Base-by-base conservation (phyloP, 805 yeast species). In the Ascoidea rubescens region DNA sequence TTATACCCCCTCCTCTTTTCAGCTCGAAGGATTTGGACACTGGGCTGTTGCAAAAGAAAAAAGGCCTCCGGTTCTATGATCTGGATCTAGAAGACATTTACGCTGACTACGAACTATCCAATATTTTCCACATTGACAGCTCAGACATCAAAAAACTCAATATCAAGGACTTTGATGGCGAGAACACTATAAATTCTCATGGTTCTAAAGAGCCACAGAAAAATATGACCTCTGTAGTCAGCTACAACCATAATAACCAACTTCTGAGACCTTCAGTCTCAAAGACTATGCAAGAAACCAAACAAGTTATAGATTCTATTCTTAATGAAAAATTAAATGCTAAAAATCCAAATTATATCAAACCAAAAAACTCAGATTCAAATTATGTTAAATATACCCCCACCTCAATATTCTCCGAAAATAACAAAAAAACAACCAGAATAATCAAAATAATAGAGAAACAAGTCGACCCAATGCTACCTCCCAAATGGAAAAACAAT, bases 401-500 rank as follows among this genome's bases (percentile, higher is more conserved):
- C 2, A 37, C 43, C 14, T 37, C 43, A 37, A 37, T 37, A 37
- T 37, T 37, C 4, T 10, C 8, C 2, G 2, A 37, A 10, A 37
- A 37, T 14, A 37, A 37, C 14, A 37, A 37, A 5, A 43, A 5
- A 33, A 45, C 28, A 8, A 45, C 70, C 54, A 66, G 87, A 53
- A 67, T 74, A 4, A 74, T 89, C 31, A 80, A 80, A 59, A 79
- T 90, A 47, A 79, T 80, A 12, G 87, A 82, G 52, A 75, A 71
- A 48, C 75, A 80, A 55, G 73, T 75, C 48, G 98, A 91, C 67
- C 98, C 98, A 0, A 74, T 90, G 75, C 79, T 87, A 43, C 96
- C 96, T 0, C 81, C 90, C 0, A 79, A 80, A 53, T 81, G 83
- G 67, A 82, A 67, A 48, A 73, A 84, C 52, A 79, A 88, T 44